Conservation (phyloP, 2,329 filamentous ascomycete species). For the Fusarium staphyleae region DNA sequence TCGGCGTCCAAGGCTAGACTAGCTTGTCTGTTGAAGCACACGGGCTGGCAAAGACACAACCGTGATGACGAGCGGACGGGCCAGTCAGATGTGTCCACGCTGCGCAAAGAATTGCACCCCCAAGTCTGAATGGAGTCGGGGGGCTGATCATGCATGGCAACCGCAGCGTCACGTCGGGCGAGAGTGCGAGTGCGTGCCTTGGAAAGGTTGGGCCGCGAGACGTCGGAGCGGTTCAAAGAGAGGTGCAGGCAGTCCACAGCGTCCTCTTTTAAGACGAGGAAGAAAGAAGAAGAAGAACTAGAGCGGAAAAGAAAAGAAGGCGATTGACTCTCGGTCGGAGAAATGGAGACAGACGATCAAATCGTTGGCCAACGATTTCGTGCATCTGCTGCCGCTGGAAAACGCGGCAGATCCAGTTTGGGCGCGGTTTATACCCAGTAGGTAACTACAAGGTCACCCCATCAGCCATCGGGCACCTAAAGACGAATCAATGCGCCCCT, state of each 20-base stretch:
- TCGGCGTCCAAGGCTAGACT: constrained; percentile 31
- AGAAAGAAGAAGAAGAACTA: not conserved
- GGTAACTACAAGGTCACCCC: constrained; percentile 35
- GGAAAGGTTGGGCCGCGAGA: constrained; percentile 40
- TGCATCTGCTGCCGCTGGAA: constrained; percentile 30
- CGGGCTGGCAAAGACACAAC: constrained; percentile 24
- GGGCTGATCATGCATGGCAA: constrained; percentile 44
- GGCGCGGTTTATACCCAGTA: constrained; percentile 33
- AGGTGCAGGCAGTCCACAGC: constrained; percentile 4
- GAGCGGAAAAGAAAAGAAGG: not conserved
- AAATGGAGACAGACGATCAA: constrained; percentile 14
- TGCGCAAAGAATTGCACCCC: constrained; percentile 39
- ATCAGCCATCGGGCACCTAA: constrained; percentile 34
- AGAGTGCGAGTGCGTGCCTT: constrained; percentile 36
- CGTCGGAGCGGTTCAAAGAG: constrained; percentile 13
- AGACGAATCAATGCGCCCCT: constrained; percentile 38
- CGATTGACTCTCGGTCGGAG: constrained; percentile 2
- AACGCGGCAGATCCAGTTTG: constrained; percentile 39
- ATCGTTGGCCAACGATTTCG: constrained; percentile 22
- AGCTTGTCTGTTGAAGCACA: constrained; percentile 27
- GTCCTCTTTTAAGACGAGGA: constrained; percentile 6
- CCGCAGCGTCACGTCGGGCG: constrained; percentile 42
- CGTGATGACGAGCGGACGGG: constrained; percentile 32
- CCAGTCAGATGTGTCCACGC: constrained; percentile 43
- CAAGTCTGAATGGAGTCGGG: constrained; percentile 40